These are phyloP conservation scores for Singerocomus inundabilis DNA, from an alignment of 1,284 basidiomycete species.

Conservation along the genomic window DNA sequence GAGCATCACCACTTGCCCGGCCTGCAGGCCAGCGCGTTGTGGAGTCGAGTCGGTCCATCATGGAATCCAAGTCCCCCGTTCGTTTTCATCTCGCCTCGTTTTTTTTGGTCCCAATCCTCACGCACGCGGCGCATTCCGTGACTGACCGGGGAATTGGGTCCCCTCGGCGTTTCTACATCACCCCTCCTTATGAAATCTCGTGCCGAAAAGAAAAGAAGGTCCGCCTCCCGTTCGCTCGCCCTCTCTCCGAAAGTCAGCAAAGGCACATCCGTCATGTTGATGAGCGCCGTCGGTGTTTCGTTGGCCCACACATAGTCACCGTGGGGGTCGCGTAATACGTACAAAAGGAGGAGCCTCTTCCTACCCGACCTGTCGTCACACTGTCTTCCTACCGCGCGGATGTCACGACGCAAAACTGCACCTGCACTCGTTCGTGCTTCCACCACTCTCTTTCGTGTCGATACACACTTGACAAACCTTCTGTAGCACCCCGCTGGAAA, in stretches of 20 bases:
- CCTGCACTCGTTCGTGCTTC: constrained; percentile 14
- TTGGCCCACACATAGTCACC: constrained; percentile 6
- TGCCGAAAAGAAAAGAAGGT: neutral
- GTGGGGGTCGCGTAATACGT: constrained; percentile 15
- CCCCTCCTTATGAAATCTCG: constrained; percentile 8
- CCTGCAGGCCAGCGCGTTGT: constrained; percentile 28
- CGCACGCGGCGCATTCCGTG: constrained; percentile 18
- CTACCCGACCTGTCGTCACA: constrained; percentile 9
- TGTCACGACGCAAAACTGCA: constrained; percentile 22
- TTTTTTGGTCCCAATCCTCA: constrained; percentile 4
- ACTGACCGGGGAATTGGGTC: constrained; percentile 17
- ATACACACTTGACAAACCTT: too few species aligned
- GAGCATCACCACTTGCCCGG: neutral
- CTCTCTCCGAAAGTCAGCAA: constrained; percentile 8
- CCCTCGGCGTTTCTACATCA: neutral
- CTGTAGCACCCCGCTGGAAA: constrained; percentile 7
- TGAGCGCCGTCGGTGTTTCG: constrained; percentile 24
- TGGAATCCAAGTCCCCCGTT: constrained; percentile 7
- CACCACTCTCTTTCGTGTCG: neutral
- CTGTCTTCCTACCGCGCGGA: constrained; percentile 15
- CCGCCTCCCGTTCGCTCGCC: neutral
- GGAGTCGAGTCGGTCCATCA: constrained; percentile 3
- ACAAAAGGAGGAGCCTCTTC: constrained; percentile 22
- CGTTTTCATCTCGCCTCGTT: constrained; percentile 21
- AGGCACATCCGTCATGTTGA: neutral